Conservation (phyloP, 2,329 filamentous ascomycete genomes). For the Fusarium hostae region DNA sequence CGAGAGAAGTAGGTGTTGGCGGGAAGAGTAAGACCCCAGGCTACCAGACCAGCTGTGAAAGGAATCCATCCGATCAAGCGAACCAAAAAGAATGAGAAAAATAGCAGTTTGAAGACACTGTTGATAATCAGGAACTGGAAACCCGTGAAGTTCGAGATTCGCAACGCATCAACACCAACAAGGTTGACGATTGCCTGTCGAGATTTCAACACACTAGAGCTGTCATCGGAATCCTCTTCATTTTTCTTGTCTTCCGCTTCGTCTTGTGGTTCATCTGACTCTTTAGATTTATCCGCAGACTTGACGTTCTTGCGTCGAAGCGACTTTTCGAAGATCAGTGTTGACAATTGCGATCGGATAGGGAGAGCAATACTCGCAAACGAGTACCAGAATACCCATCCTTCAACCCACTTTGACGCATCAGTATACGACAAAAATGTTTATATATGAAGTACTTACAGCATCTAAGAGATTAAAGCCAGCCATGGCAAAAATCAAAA, state of each 20-base stretch:
- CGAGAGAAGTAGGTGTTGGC: slow-evolving; percentile 75
- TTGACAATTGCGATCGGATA: slow-evolving; percentile 74
- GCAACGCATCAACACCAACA: slow-evolving; percentile 78
- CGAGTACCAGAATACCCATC: slow-evolving; percentile 74
- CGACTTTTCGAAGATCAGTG: slow-evolving; percentile 80
- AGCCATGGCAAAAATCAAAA: slow-evolving; percentile 75
- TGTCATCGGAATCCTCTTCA: slow-evolving; percentile 58
- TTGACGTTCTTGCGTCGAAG: slow-evolving; percentile 83
- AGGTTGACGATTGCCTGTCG: slow-evolving; percentile 80
- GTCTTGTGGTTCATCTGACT: slow-evolving; percentile 48
- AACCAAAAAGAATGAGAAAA: slow-evolving; percentile 75
- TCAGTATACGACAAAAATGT: not conserved
- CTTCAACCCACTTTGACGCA: slow-evolving; percentile 64
- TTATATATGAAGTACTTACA: slow-evolving; percentile 34
- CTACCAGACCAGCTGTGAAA: slow-evolving; percentile 71
- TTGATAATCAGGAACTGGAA: slow-evolving; percentile 74
- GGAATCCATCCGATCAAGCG: slow-evolving; percentile 77
- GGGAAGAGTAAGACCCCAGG: slow-evolving; percentile 73
- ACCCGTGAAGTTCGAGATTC: slow-evolving; percentile 74
- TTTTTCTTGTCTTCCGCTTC: slow-evolving; percentile 60
- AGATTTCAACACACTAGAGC: slow-evolving; percentile 53
- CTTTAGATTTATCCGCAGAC: slow-evolving; percentile 61
- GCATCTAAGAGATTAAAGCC: slow-evolving; percentile 66
- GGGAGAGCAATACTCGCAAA: slow-evolving; percentile 72
- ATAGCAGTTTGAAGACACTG: slow-evolving; percentile 69